Evolutionary conservation across 768 basidiomycete genomes (phyloP), one percentile per base, ranked within the genome.

Genomic region (Lactarius hatsudake): DNA sequence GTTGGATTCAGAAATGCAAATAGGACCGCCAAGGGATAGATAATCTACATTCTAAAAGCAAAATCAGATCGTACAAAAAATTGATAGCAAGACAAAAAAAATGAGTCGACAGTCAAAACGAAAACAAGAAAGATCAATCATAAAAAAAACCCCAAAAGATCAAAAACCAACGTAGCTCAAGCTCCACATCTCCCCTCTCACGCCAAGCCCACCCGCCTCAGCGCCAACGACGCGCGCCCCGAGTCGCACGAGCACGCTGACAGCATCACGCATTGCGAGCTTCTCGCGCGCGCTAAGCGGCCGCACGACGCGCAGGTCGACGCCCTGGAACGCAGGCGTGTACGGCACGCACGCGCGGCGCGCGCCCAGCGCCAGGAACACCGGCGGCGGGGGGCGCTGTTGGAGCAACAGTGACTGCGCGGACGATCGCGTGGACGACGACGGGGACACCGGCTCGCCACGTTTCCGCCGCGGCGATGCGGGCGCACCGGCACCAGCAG

Each of bases 141-240:
- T 15, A 28, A 56, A 3, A 45, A 12, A 51, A 51, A 42, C 13
- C 38, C 17, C 18, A 42, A 18, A 34, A 20, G 15, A n/a, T 55
- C 63, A 69, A 64, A 71, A 71, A 10, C 68, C 69, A 2, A 71
- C 68, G 18, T 69, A 71, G 55, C 70, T 71, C 70, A 69, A 62
- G 42, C 70, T 71, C 70, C 67, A 71, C 69, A 71, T 71, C 64
- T 71, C 69, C 34, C 68, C 68, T 48, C 62, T 53, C 42, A 64
- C 69, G 15, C 58, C 67, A 12, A 63, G 58, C 13, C 64, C 63
- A 4, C 55, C 60, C 20, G 63, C 61, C 26, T 64, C 66, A 3
- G 66, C 66, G 9, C 66, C 59, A 0, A 68, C 43, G 13, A 65
- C 63, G 51, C 58, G 53, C n/a, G 69, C 68, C 1, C 68, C 68